Evolutionary conservation across 2,329 filamentous ascomycete species (phyloP).

Genomic region (Fusarium humuli): DNA sequence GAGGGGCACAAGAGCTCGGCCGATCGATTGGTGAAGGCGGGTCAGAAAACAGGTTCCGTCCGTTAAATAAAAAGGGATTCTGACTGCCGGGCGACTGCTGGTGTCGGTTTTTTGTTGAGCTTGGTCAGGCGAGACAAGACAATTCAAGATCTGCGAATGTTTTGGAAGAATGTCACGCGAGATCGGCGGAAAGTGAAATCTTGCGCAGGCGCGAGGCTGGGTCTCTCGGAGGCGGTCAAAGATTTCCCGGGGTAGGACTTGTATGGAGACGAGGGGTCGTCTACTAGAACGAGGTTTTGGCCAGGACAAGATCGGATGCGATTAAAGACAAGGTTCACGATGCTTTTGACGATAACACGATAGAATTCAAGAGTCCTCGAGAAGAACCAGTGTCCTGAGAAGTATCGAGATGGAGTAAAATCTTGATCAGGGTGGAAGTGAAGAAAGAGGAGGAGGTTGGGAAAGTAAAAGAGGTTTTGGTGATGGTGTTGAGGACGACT

Average conservation of each 20-base stretch:
- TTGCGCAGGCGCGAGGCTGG: constrained; percentile 38
- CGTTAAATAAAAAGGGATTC: constrained; percentile 2
- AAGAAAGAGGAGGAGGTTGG: constrained; percentile 14
- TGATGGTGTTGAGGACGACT: constrained; percentile 35
- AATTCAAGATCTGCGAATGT: constrained; percentile 11
- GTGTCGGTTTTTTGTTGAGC: neutral
- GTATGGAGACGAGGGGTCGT: constrained; percentile 38
- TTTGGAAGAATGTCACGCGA: constrained; percentile 40
- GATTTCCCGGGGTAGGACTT: constrained; percentile 44
- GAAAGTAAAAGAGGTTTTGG: constrained; percentile 25
- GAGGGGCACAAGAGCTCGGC: constrained; percentile 37
- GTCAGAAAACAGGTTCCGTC: constrained; percentile 26
- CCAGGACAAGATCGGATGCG: neutral
- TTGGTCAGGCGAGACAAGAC: constrained; percentile 2
- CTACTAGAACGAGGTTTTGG: constrained; percentile 12
- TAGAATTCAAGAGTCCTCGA: constrained; percentile 5
- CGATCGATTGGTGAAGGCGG: constrained; percentile 38
- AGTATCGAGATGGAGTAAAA: constrained; percentile 4
- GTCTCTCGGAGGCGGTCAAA: constrained; percentile 43
- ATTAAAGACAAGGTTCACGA: neutral
- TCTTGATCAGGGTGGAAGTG: constrained; percentile 12
- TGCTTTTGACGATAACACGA: neutral
- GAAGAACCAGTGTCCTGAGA: constrained; percentile 17
- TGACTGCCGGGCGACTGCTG: neutral
- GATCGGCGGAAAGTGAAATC: constrained; percentile 33